Evolutionary conservation across 2,329 filamentous ascomycete genomes (phyloP).

Genomic region (Exophiala xenobiotica): DNA sequence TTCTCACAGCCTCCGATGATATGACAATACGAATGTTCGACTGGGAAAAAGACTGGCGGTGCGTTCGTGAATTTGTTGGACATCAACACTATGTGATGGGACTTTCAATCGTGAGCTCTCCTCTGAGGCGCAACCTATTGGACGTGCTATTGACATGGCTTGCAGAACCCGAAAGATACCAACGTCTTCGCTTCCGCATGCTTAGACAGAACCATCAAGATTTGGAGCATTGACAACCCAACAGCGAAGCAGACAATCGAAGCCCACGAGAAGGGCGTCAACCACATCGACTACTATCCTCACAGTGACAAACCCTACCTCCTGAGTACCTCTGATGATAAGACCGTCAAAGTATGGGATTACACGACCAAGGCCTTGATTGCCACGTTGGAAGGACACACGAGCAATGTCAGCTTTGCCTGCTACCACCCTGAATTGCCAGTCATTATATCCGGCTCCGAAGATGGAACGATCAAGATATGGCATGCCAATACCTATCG

Average conservation of each 20-base stretch:
- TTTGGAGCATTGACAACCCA: conserved; percentile 93
- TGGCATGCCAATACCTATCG: conserved; percentile 99
- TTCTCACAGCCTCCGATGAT: conserved; percentile 93
- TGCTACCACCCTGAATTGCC: conserved; percentile 97
- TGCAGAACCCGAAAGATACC: conserved; percentile 89
- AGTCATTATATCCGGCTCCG: conserved; percentile 95
- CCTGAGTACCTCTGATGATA: conserved; percentile 92
- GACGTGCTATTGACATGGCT: conserved; percentile 59
- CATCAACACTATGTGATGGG: conserved; percentile 98
- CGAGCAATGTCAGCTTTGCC: conserved; percentile 96
- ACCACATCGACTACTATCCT: conserved; percentile 87
- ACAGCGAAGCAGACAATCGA: conserved; percentile 95
- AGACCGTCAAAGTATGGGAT: conserved; percentile 97
- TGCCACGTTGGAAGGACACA: conserved; percentile 93
- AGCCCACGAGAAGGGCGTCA: conserved; percentile 96
- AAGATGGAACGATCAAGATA: conserved; percentile 95
- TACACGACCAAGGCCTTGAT: conserved; percentile 98
- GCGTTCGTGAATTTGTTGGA: conserved; percentile 93
- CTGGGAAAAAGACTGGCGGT: conserved; percentile 98
- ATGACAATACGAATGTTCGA: conserved; percentile 99
- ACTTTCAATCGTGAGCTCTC: conserved; percentile 20
- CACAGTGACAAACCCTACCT: conserved; percentile 76
- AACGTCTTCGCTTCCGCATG: conserved; percentile 79
- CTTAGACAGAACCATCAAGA: conserved; percentile 94
- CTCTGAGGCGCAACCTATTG: background rate